Evolutionary conservation across 176 grass and related monocot genomes (phyloP).

Genomic region (Oryza longistaminata): DNA sequence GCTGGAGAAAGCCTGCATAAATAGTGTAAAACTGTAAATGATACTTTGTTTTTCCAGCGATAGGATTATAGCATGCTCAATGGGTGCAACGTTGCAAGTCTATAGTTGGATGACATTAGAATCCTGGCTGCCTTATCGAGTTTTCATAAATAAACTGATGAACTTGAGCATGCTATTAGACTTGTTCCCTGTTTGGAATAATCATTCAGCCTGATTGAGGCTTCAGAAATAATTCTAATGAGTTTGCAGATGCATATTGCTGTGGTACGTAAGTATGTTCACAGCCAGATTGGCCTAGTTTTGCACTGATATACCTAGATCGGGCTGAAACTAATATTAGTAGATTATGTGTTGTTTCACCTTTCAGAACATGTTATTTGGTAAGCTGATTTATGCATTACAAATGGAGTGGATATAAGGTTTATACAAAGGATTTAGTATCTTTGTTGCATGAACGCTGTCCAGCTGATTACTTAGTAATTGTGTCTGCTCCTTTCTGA

Average conservation of each 20-base stretch:
- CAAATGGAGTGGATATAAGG: not conserved
- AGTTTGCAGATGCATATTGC: not conserved
- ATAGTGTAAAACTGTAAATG: not conserved
- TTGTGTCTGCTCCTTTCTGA: not conserved
- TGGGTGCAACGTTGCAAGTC: not conserved
- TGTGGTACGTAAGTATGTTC: not conserved
- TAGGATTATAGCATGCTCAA: not conserved
- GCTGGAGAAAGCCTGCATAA: not conserved
- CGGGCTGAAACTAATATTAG: not conserved
- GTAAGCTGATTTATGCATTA: not conserved
- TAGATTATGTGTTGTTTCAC: not conserved
- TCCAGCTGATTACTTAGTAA: not conserved
- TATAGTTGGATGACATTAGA: not conserved
- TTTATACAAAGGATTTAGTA: not conserved
- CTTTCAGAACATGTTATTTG: not conserved
- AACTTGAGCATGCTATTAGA: not conserved
- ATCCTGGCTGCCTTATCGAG: not conserved
- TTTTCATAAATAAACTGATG: conserved; percentile 21
- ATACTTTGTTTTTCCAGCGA: not conserved
- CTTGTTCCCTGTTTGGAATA: too few species aligned
- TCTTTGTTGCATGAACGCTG: not conserved
- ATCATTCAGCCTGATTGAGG: too few species aligned
- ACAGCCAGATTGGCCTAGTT: not conserved
- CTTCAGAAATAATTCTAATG: not conserved
- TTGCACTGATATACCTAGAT: not conserved